Base-by-base conservation (phyloP, 495 filamentous ascomycete species). In the Xylaria flabelliformis region DNA sequence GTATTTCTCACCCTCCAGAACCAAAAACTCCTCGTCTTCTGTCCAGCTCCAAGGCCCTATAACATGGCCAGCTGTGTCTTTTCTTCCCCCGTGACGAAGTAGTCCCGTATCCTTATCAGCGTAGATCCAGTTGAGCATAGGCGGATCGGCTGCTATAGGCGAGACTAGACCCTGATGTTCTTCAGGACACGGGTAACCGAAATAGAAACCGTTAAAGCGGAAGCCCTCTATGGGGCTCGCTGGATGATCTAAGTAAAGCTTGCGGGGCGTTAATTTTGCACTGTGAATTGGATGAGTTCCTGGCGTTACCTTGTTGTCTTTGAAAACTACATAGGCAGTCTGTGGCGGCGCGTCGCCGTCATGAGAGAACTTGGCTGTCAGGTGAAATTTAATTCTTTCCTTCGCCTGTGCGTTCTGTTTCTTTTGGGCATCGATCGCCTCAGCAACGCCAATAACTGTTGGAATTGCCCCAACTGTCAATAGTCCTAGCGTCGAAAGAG, bases 71-170 rank as follows among this genome's bases (percentile, higher is more conserved):
- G 82, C 29, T 66, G 81, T 85, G 56, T 83, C 85, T 67, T 82
- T 81, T 41, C 84, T 82, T 3, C 83, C 80, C 0, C 88, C 88
- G 72, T 90, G 87, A 71, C 85, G 85, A 51, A 90, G 79, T 74
- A 88, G 77, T 67, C 84, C 80, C 39, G 82, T 88, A 73, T 87
- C 86, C 71, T 85, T 83, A 80, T 90, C 87, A 70, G 88, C 84
- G 69, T 87, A 91, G 13, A 91, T 86, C 89, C 89, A 91, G 81
- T 90, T 89, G 36, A 91, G 84, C 82, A 87, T 84, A 21, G 89
- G 89, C 5, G 88, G 88, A 70, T 89, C 86, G 66, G 88, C 88
- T 0, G 80, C 79, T 74, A 90, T 87, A 56, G 85, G 85, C 42
- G 87, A 86, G 69, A 91, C 89, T 67, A 90, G 79, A 5, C 88